Conservation (phyloP, 2,329 filamentous ascomycete species). For the Whalleya microplaca region DNA sequence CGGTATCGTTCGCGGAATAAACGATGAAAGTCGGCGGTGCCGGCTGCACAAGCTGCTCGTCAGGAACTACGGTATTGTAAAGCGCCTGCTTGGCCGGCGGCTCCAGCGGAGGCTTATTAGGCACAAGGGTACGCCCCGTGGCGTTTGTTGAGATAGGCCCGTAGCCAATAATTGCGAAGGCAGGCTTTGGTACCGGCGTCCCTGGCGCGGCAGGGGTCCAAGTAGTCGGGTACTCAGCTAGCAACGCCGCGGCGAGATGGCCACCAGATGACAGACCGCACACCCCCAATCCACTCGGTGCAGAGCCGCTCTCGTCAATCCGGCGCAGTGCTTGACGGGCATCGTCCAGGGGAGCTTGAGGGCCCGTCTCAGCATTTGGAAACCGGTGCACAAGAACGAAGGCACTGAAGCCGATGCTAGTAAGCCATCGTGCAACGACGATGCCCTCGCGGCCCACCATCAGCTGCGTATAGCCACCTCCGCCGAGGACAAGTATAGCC, state of each 20-base stretch:
- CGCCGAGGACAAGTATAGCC: conserved; percentile 26
- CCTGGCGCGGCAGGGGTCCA: conserved; percentile 11
- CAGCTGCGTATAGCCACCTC: conserved; percentile 28
- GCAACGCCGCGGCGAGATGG: conserved; percentile 24
- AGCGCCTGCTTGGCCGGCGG: conserved; percentile 30
- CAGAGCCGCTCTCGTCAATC: conserved; percentile 4
- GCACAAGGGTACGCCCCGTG: conserved; percentile 21
- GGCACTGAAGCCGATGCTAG: conserved; percentile 25
- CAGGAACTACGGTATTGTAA: conserved; percentile 26
- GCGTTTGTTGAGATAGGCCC: conserved; percentile 31
- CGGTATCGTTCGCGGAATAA: conserved; percentile 23
- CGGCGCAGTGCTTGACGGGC: conserved; percentile 24
- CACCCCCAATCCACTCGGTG: conserved; percentile 7
- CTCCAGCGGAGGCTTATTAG: conserved; percentile 23
- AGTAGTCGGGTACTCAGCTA: conserved; percentile 22
- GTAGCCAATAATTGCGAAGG: conserved; percentile 28
- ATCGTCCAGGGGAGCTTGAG: conserved; percentile 25
- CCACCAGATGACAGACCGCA: conserved; percentile 30
- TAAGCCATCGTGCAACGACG: conserved; percentile 26
- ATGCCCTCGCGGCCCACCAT: conserved; percentile 30
- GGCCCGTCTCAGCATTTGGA: conserved; percentile 19
- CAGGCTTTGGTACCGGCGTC: conserved; percentile 12
- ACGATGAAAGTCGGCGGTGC: conserved; percentile 27
- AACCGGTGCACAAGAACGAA: conserved; percentile 31
- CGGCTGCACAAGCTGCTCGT: conserved; percentile 19